Evolutionary conservation across 2,329 filamentous ascomycete species (phyloP), one percentile per base, ranked within the genome.

Genomic region (Zelopaecilomyces penicillatus): DNA sequence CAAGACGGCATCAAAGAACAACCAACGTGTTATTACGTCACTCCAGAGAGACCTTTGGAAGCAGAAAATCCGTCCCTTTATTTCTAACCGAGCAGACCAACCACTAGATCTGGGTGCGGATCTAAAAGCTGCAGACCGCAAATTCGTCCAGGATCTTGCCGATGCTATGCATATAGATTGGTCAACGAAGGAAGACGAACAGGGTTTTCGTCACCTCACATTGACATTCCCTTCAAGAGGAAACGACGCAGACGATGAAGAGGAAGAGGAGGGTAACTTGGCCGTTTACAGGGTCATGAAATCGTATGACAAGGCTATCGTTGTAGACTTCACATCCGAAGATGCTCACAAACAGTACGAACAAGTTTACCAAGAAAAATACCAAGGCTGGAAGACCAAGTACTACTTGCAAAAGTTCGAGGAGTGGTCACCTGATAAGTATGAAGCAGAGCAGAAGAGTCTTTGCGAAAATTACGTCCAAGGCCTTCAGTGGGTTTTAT

Each of bases 381-480:
- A 97, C 60, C 73, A 82, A 50, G 78, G 82, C 45, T 98, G 93
- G 93, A 98, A 96, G 70, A 83, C 94, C 63, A 83, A 86, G 49
- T 95, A 98, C 66, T 98, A 98, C 66, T 73, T 78, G 51, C 79
- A 81, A 45, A 98, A 97, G 63, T 96, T 96, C 54, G 68, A 83
- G 30, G 85, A 85, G 43, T 98, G 91, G 89, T 80, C 83, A 11
- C 72, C 85, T 8, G 83, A 88, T 39, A 84, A 87, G 55, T 83
- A 91, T 52, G 80, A 69, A 12, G 56, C 80, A 35, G 88, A 95
- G 63, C 74, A 97, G 59, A 82, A 74, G 43, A 83, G 85, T 52
- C 73, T 98, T 49, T 85, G 87, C 28, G 89, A 97, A 65, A 98
- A 97, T 66, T 98, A 98, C 57, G 89, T 98, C 5, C 87, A 98